A percentile compares a stretch with the other conserved stretches of the same genome.
These are phyloP conservation scores for Camelina sativa DNA, from an alignment of 345 rosid species.

Conservation along the genomic window DNA sequence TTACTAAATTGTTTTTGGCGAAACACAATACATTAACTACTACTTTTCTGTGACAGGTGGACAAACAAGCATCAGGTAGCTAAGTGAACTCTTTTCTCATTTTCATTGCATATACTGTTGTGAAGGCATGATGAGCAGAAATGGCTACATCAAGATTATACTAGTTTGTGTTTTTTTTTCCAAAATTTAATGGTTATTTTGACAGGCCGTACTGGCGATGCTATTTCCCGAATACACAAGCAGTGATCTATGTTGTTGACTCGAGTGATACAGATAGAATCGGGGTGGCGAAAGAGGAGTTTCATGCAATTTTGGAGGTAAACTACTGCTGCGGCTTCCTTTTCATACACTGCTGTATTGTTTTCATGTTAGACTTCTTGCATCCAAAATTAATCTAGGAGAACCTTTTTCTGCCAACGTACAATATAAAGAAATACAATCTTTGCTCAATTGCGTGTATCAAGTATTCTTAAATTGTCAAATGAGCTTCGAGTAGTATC, in stretches of 20 bases:
- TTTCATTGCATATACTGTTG: conserved; percentile 1
- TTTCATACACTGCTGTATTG: not conserved
- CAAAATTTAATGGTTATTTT: conserved; percentile 17
- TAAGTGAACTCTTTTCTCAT: conserved; percentile 2
- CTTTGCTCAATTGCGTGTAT: conserved; percentile 4
- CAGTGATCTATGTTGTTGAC: conserved; percentile 63
- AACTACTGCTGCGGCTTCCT: not conserved
- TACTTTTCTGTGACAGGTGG: conserved; percentile 53
- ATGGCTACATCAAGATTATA: conserved; percentile 11
- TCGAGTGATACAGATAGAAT: conserved; percentile 64
- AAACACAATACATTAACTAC: conserved; percentile 10
- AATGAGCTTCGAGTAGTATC: conserved; percentile 15
- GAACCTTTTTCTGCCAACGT: not conserved
- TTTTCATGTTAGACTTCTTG: not conserved
- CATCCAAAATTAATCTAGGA: not conserved
- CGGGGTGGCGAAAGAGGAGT: conserved; percentile 60
- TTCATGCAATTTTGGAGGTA: conserved; percentile 72
- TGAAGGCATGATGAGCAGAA: not conserved
- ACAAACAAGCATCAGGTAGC: conserved; percentile 68
- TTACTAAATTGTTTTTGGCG: not conserved
- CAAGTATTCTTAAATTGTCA: not conserved
- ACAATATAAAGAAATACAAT: not conserved
- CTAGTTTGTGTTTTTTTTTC: not conserved
- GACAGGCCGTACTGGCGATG: conserved; percentile 79
- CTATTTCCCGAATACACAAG: conserved; percentile 60